Conservation (phyloP, 225 moss, liverwort and hornwort genomes). For the Takakia lepidozioides region DNA sequence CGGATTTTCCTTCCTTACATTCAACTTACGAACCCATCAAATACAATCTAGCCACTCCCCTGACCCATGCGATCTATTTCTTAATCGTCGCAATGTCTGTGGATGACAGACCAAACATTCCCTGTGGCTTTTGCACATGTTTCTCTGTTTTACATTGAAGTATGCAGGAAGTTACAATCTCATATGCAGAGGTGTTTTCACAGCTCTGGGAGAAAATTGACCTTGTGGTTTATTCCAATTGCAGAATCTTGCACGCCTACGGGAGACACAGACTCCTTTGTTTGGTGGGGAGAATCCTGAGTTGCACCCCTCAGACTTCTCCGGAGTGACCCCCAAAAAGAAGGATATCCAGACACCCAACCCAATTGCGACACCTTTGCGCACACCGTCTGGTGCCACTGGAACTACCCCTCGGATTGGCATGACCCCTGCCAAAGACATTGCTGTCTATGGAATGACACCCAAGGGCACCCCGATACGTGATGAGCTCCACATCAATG, state of each 20-base stretch:
- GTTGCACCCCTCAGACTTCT: conserved; percentile 85
- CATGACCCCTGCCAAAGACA: conserved; percentile 40
- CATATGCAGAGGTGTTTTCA: too few relatives aligned
- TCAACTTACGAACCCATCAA: too few relatives aligned
- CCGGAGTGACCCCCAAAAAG: conserved; percentile 84
- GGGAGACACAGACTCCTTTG: conserved; percentile 84
- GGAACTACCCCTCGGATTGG: conserved; percentile 39
- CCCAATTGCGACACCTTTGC: conserved; percentile 77
- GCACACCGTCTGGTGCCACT: conserved; percentile 54
- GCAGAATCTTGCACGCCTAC: conserved; percentile 80
- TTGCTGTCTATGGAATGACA: conserved; percentile 44
- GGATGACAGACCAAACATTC: too few relatives aligned
- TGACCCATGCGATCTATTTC: too few relatives aligned
- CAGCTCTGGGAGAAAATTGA: too few relatives aligned
- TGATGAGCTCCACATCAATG: conserved; percentile 88
- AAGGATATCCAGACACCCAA: conserved; percentile 82
- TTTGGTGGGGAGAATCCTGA: conserved; percentile 95
- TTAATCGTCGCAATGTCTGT: too few relatives aligned
- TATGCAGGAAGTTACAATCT: too few relatives aligned
- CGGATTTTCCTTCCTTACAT: too few relatives aligned
- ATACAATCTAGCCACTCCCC: too few relatives aligned
- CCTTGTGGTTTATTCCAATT: too few relatives aligned
- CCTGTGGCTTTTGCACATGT: too few relatives aligned
- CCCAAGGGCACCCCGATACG: conserved; percentile 75
- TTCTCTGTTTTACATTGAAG: too few relatives aligned